Conservation (phyloP, 176 grass and related monocot genomes). For the Pontederia crassipes region DNA sequence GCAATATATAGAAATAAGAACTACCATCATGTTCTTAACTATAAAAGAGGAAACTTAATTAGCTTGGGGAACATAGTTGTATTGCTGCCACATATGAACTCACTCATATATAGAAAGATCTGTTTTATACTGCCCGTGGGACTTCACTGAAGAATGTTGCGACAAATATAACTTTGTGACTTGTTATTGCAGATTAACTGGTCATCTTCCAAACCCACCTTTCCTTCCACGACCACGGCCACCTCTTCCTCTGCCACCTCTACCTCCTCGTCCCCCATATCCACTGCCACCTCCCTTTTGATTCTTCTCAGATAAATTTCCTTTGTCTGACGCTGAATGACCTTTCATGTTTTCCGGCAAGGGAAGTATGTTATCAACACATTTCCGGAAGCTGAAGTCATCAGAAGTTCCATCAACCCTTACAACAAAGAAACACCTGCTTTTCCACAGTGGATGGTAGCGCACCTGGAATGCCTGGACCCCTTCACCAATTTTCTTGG, state of each 20-base stretch:
- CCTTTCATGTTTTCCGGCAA: constrained; percentile 69
- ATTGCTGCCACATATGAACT: too few relatives aligned
- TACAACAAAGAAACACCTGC: constrained; percentile 69
- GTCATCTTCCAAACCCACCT: constrained; percentile 7
- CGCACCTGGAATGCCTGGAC: constrained; percentile 74
- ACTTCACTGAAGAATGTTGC: too few relatives aligned
- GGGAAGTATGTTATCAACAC: constrained; percentile 70
- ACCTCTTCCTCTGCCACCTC: constrained; percentile 29
- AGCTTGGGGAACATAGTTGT: too few relatives aligned
- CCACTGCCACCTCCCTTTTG: constrained; percentile 25
- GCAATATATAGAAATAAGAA: too few relatives aligned
- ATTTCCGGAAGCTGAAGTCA: constrained; percentile 98
- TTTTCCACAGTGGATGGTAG: constrained; percentile 55
- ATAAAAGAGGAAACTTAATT: too few relatives aligned
- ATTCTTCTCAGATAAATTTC: constrained; percentile 26
- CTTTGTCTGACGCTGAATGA: constrained; percentile 1
- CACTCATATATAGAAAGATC: too few relatives aligned
- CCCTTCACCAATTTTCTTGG: constrained; percentile 66
- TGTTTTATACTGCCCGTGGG: too few relatives aligned
- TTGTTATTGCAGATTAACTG: too few relatives aligned
- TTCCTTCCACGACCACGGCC: constrained; percentile 37
- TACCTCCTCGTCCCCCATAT: constrained; percentile 21
- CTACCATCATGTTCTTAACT: too few relatives aligned
- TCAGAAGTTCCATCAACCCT: constrained; percentile 56
- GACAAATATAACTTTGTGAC: too few relatives aligned